Base-by-base conservation (phyloP, 1,139 yeast species). In the Diutina mesorugosa region DNA sequence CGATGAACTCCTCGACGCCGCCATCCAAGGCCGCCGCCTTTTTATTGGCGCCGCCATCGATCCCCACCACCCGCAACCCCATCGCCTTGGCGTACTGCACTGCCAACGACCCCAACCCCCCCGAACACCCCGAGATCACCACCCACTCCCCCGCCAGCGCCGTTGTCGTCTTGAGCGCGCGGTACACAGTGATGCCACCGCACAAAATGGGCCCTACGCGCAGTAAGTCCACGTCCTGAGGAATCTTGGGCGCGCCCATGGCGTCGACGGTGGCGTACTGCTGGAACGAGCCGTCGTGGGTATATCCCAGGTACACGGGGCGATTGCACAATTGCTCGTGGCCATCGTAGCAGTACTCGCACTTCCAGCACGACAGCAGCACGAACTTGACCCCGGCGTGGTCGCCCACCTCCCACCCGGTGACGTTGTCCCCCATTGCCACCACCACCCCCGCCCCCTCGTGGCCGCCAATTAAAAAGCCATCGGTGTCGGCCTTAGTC, bases 401-500 rank as follows among this genome's bases (percentile, higher is more conserved):
- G 69, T 87, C 93, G 66, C 95, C 95, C 64, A 85, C 69, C 67
- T 85, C 78, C 75, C 87, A 85, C 63, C 85, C 84, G 64, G 72
- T 77, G 62, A 86, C 95, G 63, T 81, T 76, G 51, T 73, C 73
- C 66, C 93, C 95, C 75, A 81, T 63, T 78, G 80, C 90, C 59
- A 85, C 91, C 61, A 87, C 93, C 47, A 81, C 81, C 71, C 95
- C 95, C 47, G 91, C 90, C 72, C 93, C 93, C 72, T 87, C 95
- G 76, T 87, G 95, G 66, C 95, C 95, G 61, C 90, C 90, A 57
- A 85, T 88, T 6, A 47, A 18, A 1, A 2, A 12, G 4, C 45
- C 45, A 1, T 9, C n/a, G 8, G 16, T 32, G 30, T 90, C 90
- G 60, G 81, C 74, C 70, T 84, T 84, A 62, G 84, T 79, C 57